These are phyloP conservation scores for Sporothrix protearum DNA, from an alignment of 2,329 filamentous ascomycete genomes.

Conservation along the genomic window DNA sequence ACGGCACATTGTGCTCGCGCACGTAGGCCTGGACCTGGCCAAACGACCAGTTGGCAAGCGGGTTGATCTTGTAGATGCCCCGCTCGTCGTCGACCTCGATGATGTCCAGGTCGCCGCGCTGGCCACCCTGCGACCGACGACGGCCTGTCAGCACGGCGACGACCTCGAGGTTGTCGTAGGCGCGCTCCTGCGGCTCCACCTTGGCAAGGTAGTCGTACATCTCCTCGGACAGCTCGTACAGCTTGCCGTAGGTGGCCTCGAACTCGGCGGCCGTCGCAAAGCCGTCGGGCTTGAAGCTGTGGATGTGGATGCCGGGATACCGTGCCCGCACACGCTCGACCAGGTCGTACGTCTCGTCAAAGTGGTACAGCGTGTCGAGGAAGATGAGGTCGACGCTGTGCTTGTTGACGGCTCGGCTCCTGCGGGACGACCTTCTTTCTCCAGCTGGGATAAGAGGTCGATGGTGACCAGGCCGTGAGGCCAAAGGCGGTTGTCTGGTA, in stretches of 20 bases:
- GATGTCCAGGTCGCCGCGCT: conserved; percentile 84
- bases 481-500: conserved; percentile 85
- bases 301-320: conserved; percentile 76
- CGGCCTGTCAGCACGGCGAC: conserved; percentile 90
- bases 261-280: conserved; percentile 72
- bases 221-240: conserved; percentile 84
- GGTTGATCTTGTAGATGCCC: conserved; percentile 95
- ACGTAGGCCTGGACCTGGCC: conserved; percentile 85
- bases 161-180: conserved; percentile 82
- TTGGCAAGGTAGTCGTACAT: conserved; percentile 97
- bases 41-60: conserved; percentile 91
- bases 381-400: conserved; percentile 65
- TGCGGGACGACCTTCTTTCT: conserved; percentile 52
- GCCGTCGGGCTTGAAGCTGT: conserved; percentile 84
- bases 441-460: conserved; percentile 78
- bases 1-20: conserved; percentile 80
- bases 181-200: conserved; percentile 90
- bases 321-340: conserved; percentile 69
- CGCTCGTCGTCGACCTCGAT: conserved; percentile 86
- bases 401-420: neutral
- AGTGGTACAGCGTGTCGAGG: conserved; percentile 81
- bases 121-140: conserved; percentile 85
- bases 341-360: conserved; percentile 70
- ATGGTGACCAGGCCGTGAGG: conserved; percentile 76
- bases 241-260: conserved; percentile 72